Base-by-base conservation (phyloP, 1,284 basidiomycete species). In the Athelia psychrophila region DNA sequence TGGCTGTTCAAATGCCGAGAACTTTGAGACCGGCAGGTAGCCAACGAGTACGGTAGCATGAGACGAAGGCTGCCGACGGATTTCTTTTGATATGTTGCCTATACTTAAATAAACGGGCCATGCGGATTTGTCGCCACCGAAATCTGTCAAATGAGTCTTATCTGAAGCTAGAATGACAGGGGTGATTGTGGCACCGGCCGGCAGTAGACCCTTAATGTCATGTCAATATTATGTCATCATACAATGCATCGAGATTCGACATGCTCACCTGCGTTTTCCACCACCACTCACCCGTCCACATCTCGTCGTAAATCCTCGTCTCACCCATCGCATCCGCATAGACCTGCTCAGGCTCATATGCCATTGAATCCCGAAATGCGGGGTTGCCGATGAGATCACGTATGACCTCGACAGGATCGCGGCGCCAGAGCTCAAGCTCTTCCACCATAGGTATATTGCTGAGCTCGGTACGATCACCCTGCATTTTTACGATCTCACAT, bases 211-310 rank as follows among this genome's bases (percentile, higher is more conserved):
- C 22, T 25, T n/a, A n/a, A n/a, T n/a, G n/a, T n/a, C n/a, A n/a
- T n/a, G n/a, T n/a, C n/a, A n/a, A n/a, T n/a, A n/a, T n/a, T n/a
- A n/a, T n/a, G n/a, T n/a, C n/a, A n/a, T 13, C n/a, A 42, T n/a
- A n/a, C n/a, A n/a, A n/a, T n/a, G n/a, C n/a, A n/a, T n/a, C n/a
- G n/a, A 22, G 25, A 10, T 3, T 46, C 20, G 16, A n/a, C n/a
- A n/a, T 35, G 12, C 51, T 19, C 51, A 62, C 61, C 55, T 64
- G 63, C 13, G 54, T 59, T 0, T 48, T 44, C 61, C 60, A 63
- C 64, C 62, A 65, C 64, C 64, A 65, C n/a, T 57, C 54, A 3
- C 58, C 62, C 0, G 62, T 65, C 44, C 62, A 51, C 60, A 65
- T 62, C 23, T 65, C 62, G 54, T 61, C 53, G 46, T 55, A 65